Percentiles rank a stretch among this genome's conserved stretches.
These are phyloP conservation scores for Sclerotinia subarctica DNA, from an alignment of 2,329 filamentous ascomycete species.

Conservation along the genomic window DNA sequence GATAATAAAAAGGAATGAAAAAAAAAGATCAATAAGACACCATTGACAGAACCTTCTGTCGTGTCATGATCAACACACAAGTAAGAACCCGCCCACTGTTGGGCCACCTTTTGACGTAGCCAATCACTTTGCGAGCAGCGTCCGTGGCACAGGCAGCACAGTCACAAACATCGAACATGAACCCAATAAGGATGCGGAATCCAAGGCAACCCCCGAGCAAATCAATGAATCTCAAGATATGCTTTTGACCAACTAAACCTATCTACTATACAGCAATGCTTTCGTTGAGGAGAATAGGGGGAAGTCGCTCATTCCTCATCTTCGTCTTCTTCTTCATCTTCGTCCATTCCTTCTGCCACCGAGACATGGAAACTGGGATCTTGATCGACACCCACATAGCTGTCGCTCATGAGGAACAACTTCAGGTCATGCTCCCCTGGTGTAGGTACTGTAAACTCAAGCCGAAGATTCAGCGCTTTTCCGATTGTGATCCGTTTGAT, in stretches of 20 bases:
- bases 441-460: conserved; percentile 85
- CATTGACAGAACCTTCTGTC: conserved; percentile 26
- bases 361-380: conserved; percentile 83
- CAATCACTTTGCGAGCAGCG: conserved; percentile 28
- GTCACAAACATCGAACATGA: conserved; percentile 33
- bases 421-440: conserved; percentile 85
- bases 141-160: conserved; percentile 32
- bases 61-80: conserved; percentile 31
- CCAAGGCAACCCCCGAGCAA: conserved; percentile 23
- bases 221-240: conserved; percentile 21
- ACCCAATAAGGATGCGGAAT: conserved; percentile 27
- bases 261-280: conserved; percentile 38
- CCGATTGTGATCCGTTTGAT: conserved; percentile 94
- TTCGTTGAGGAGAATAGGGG: conserved; percentile 24
- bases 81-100: conserved; percentile 20
- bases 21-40: conserved; percentile 22
- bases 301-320: conserved; percentile 28
- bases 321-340: conserved; percentile 66
- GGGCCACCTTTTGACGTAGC: conserved; percentile 16
- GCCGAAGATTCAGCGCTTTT: conserved; percentile 68
- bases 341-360: conserved; percentile 90
- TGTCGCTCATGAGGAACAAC: conserved; percentile 94
- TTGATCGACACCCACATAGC: conserved; percentile 95
- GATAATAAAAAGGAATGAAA: conserved; percentile 1
- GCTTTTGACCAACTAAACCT: conserved; percentile 32